These are phyloP conservation scores for Corylus heterophylla DNA, from an alignment of 306 rosid genomes.

Conservation along the genomic window DNA sequence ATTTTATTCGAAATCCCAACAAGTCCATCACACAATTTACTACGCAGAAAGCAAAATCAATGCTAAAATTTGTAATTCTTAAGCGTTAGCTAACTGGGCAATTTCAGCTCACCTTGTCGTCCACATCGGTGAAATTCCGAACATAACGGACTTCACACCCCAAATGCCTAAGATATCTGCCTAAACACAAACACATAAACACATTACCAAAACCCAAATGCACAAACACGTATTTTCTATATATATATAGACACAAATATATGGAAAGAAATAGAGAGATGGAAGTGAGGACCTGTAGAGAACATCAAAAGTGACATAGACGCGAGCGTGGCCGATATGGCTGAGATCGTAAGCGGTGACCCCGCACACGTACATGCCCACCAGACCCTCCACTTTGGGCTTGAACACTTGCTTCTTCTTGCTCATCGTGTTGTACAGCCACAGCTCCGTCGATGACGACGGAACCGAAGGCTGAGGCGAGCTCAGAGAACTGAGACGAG, in stretches of 20 bases:
- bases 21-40: background rate
- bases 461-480: constrained; percentile 44
- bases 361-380: constrained; percentile 95
- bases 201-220: background rate
- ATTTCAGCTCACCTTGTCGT: constrained; percentile 74
- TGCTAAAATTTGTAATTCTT: background rate
- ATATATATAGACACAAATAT: background rate
- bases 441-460: constrained; percentile 47
- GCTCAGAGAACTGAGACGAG: constrained; percentile 35
- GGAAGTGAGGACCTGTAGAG: constrained; percentile 67
- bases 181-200: constrained; percentile 26
- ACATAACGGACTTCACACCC: constrained; percentile 78
- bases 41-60: background rate
- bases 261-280: background rate
- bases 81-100: constrained; percentile 3
- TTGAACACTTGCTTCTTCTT: constrained; percentile 60
- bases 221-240: background rate
- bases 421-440: constrained; percentile 84
- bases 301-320: constrained; percentile 86
- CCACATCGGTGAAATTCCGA: constrained; percentile 97
- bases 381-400: constrained; percentile 75
- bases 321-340: constrained; percentile 98
- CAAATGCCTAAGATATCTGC: constrained; percentile 95
- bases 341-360: constrained; percentile 96
- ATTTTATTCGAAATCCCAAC: background rate